Evolutionary conservation across 2,329 filamentous ascomycete species (phyloP), one percentile per base, ranked within the genome.

Genomic region (Epichloe festucae): DNA sequence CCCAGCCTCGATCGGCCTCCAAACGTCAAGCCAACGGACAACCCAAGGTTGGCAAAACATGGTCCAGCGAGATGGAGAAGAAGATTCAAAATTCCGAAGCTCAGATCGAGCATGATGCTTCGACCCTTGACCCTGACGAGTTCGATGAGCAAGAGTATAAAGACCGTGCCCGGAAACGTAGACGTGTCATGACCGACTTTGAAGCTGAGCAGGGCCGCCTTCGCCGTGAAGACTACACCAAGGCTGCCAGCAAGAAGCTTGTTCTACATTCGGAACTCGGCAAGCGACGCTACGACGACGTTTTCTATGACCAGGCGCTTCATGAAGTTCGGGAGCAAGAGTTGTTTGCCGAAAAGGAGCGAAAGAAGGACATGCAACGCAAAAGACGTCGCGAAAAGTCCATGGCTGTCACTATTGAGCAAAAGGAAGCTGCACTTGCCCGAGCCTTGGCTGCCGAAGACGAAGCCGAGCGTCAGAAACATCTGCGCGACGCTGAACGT

Each of bases 321-420:
- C 80, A 86, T 50, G 85, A 95, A 60, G 91, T 97, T 2, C 87
- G 93, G 58, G 85, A 89, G 55, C 88, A 89, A 58, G 91, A 96
- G 66, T 76, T 96, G 7, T 85, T 86, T 54, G 89, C 91, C 55
- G 93, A 98, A 68, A 98, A 98, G 71, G 93, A 98, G 70, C 88
- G 93, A 57, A 98, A 98, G 74, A 98, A 98, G 73, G 93, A 98
- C 64, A 97, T 98, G 89, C 93, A 98, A 67, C 86, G 93, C 56
- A 98, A 97, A 73, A 82, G 93, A 54, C 84, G 93, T 43, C 85
- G 93, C 17, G 91, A 97, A 66, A 96, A 96, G 72, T 95, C 91
- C 4, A 89, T 96, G 75, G 89, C 89, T 4, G 85, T 94, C 54
- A 91, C 89, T 6, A 86, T 94, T 60, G 91, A 96, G 64, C 84